Percentiles rank a stretch among this genome's conserved stretches.
Conservation (phyloP, 2,329 filamentous ascomycete species). For the Didymosphaeria variabile region DNA sequence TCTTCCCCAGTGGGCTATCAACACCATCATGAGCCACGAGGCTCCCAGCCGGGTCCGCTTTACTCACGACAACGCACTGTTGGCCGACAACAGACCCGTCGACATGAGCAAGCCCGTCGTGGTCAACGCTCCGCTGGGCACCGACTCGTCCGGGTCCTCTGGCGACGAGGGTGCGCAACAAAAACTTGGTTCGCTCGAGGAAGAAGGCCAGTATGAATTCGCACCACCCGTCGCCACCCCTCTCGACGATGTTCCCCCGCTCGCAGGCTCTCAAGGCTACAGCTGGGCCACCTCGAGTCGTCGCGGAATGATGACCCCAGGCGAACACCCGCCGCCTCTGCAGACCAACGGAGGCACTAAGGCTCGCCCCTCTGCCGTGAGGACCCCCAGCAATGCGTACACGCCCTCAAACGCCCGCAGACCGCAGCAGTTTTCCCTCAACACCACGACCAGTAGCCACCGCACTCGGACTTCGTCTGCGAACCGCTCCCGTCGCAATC, state of each 20-base stretch:
- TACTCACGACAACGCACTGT: constrained; percentile 31
- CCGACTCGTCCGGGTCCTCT: constrained; percentile 61
- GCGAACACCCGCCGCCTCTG: constrained; percentile 34
- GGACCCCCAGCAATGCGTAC: constrained; percentile 61
- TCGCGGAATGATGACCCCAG: constrained; percentile 29
- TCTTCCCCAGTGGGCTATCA: constrained; percentile 19
- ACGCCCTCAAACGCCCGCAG: constrained; percentile 53
- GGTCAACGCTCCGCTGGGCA: constrained; percentile 45
- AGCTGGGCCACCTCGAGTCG: constrained; percentile 40
- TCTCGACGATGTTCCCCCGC: constrained; percentile 46
- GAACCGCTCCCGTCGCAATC: constrained; percentile 66
- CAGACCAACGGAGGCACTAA: constrained; percentile 36
- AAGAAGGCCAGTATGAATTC: constrained; percentile 50
- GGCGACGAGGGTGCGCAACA: constrained; percentile 58
- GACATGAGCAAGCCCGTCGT: constrained; percentile 42
- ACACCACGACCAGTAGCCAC: constrained; percentile 56
- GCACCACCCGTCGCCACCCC: constrained; percentile 47
- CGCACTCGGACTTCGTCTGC: constrained; percentile 68
- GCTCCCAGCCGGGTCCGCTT: constrained; percentile 40
- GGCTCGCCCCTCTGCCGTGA: constrained; percentile 53
- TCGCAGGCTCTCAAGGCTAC: constrained; percentile 35
- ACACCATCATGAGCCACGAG: constrained; percentile 32
- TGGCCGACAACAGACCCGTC: constrained; percentile 24
- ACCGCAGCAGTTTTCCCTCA: constrained; percentile 58
- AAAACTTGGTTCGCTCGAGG: constrained; percentile 56